A percentile compares a stretch with the other conserved stretches of the same genome.
Conservation (phyloP, 192 early-diverging fungal genomes). For the Coemansia sp. region DNA sequence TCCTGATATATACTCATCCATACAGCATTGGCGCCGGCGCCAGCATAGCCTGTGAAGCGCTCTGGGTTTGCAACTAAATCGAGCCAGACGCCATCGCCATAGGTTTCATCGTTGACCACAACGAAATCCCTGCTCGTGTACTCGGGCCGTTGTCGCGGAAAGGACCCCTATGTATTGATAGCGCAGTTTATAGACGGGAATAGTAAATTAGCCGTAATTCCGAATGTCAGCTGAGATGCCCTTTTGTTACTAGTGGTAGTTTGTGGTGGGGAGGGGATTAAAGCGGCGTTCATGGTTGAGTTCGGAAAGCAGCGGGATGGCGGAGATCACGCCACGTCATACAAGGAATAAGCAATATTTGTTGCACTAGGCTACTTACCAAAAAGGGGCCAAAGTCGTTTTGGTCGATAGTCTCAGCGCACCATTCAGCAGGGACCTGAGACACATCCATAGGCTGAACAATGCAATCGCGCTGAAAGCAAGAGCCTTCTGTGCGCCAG, state of each 20-base stretch:
- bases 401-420: slow-evolving; percentile 63
- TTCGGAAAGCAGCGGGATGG: background rate
- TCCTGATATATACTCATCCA: slow-evolving; percentile 98
- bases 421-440: slow-evolving; percentile 56
- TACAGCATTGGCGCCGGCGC: slow-evolving; percentile 79
- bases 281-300: background rate
- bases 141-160: slow-evolving; percentile 53
- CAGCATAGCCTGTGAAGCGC: slow-evolving; percentile 94
- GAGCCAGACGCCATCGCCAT: slow-evolving; percentile 77
- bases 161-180: slow-evolving; percentile 14
- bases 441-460: slow-evolving; percentile 81
- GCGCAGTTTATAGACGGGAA: background rate
- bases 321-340: slow-evolving; percentile 33
- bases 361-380: slow-evolving; percentile 26
- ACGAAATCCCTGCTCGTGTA: slow-evolving; percentile 85
- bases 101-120: slow-evolving; percentile 76
- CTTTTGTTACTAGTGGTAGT: background rate
- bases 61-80: slow-evolving; percentile 92
- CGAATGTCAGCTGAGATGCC: slow-evolving; percentile 2
- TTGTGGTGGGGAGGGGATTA: background rate
- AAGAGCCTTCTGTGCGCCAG: slow-evolving; percentile 82
- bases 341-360: background rate
- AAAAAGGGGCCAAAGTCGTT: slow-evolving; percentile 64
- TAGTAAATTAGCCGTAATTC: slow-evolving; percentile 9
- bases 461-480: slow-evolving; percentile 81